Evolutionary conservation across 1,284 basidiomycete genomes (phyloP), one percentile per base, ranked within the genome.

Genomic region (Pyrrhoderma noxium): DNA sequence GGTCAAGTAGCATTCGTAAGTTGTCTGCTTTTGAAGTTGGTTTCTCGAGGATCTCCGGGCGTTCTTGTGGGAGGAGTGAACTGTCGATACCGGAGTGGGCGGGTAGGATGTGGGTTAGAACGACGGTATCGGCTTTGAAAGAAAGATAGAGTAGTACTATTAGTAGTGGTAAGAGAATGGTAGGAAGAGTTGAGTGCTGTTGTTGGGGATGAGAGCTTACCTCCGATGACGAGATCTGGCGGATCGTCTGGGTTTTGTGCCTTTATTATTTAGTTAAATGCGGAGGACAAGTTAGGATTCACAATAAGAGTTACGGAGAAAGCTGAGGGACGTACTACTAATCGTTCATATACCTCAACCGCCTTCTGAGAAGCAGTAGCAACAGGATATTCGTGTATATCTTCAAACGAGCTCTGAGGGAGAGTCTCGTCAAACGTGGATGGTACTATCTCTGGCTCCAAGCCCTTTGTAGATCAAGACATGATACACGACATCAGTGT

Each of bases 281-380:
- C n/a, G n/a, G n/a, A 49, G 57, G 25, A 37, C 8, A 51, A 36
- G 31, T 42, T 21, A 25, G 41, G 31, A 40, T 21, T 3, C 11
- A 27, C 18, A 43, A 35, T 31, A 53, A n/a, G 44, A 41, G 41
- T n/a, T n/a, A 53, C 42, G 9, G 45, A 22, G 47, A 42, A 54
- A 9, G 8, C n/a, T 13, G 18, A n/a, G 19, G 14, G 4, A 73
- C 83, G 58, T 60, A 85, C 82, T 50, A 95, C 85, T 21, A 96
- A 70, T 31, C 85, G 75, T 65, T 90, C 82, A 62, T 96, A 96
- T n/a, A 95, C 93, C 61, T 95, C 89, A 7, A 93, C 79, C 0
- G 88, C 93, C 72, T 97, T 98, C 58, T 94, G 86, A 1, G 82
- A 83, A 1, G 92, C 92, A 0, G 93, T 98, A 7, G 93, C 84